Conservation (phyloP, 2,329 filamentous ascomycete species). For the Sclerotiophoma versabilis region DNA sequence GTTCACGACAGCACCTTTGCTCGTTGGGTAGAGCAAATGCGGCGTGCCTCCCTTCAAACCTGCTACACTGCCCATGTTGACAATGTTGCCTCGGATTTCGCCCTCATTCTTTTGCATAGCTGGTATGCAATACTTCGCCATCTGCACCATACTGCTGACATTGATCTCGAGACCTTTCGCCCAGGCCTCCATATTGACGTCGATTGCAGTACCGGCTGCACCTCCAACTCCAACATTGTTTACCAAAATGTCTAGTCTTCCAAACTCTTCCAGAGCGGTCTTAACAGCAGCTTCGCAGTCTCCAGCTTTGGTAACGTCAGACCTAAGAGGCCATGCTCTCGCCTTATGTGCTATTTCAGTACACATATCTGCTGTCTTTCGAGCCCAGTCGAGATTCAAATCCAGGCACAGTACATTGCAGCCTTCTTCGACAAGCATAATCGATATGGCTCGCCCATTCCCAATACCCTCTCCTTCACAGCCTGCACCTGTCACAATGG, state of each 20-base stretch:
- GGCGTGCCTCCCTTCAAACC: constrained; percentile 63
- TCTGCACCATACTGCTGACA: constrained; percentile 70
- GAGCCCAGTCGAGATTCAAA: constrained; percentile 57
- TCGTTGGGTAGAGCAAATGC: constrained; percentile 61
- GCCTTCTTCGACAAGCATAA: constrained; percentile 66
- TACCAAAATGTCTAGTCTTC: constrained; percentile 67
- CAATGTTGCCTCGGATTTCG: constrained; percentile 58
- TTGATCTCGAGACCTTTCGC: constrained; percentile 66
- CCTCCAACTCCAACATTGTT: constrained; percentile 71
- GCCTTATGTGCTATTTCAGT: constrained; percentile 16
- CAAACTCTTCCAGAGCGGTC: constrained; percentile 57
- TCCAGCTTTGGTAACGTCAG: constrained; percentile 61
- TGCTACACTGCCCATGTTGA: constrained; percentile 70
- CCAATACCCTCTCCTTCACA: constrained; percentile 65
- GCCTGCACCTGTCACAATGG: constrained; percentile 68
- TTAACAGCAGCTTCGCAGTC: constrained; percentile 59
- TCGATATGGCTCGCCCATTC: constrained; percentile 65
- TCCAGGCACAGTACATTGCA: constrained; percentile 67
- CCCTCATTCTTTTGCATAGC: constrained; percentile 63
- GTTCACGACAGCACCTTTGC: constrained; percentile 62
- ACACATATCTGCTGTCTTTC: constrained; percentile 63
- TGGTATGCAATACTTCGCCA: constrained; percentile 68
- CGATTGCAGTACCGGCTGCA: constrained; percentile 64
- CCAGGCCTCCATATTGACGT: constrained; percentile 67
- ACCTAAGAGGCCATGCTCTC: constrained; percentile 52